Conservation (phyloP, 2,329 filamentous ascomycete species). For the Rhexocercosporidium sp. region DNA sequence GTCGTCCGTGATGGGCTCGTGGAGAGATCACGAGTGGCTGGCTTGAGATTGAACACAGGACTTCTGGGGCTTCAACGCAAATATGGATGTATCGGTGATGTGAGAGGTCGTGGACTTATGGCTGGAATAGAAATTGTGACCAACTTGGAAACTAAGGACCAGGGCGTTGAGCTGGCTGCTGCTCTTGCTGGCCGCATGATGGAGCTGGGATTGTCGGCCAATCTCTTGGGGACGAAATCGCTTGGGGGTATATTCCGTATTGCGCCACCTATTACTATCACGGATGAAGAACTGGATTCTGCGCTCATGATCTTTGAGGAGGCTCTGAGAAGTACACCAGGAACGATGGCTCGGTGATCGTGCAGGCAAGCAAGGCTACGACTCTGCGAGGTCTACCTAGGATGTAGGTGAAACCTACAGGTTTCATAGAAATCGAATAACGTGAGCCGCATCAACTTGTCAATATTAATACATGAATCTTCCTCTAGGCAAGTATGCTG, state of each 20-base stretch:
- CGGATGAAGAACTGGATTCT: slow-evolving; percentile 53
- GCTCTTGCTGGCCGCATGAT: slow-evolving; percentile 53
- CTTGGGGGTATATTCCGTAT: slow-evolving; percentile 64
- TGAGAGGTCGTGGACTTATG: slow-evolving; percentile 63
- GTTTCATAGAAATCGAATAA: background rate
- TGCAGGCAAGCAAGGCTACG: background rate
- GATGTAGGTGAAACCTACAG: background rate
- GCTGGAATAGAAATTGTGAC: slow-evolving; percentile 62
- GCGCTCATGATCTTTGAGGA: slow-evolving; percentile 62
- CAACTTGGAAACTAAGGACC: slow-evolving; percentile 53
- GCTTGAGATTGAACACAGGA: slow-evolving; percentile 53
- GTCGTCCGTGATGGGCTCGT: slow-evolving; percentile 59
- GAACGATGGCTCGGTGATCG: slow-evolving; percentile 17
- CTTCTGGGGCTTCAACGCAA: slow-evolving; percentile 53
- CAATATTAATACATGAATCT: no score
- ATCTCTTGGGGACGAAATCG: slow-evolving; percentile 57
- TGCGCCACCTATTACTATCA: slow-evolving; percentile 64
- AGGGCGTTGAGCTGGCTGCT: slow-evolving; percentile 52
- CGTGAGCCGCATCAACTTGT: no score
- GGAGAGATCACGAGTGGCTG: slow-evolving; percentile 51
- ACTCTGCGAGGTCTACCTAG: background rate
- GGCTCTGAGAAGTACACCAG: slow-evolving; percentile 48
- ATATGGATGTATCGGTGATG: slow-evolving; percentile 66
- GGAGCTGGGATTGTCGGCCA: slow-evolving; percentile 60
- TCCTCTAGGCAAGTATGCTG: no score